A percentile compares a stretch with the other conserved stretches of the same genome.
Evolutionary conservation across 352 stramenopile genomes (phyloP).

Genomic region (Plasmopara viticola): DNA sequence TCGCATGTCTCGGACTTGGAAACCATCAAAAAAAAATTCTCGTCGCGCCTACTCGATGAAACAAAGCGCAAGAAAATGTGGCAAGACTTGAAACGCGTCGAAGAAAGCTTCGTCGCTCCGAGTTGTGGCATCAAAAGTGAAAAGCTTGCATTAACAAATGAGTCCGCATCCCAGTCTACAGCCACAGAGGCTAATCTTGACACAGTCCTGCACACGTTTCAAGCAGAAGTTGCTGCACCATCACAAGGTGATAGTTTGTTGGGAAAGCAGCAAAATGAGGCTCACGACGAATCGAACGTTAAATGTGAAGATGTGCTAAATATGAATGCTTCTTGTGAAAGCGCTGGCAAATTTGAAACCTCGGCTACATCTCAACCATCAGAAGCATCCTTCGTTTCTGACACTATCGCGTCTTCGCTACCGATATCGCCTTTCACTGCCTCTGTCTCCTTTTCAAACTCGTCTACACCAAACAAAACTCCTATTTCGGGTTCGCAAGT

Average conservation of each 20-base stretch:
- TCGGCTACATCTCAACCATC: slow-evolving; percentile 12
- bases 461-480: neutral
- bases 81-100: slow-evolving; percentile 61
- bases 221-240: slow-evolving; percentile 17
- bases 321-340: slow-evolving; percentile 7
- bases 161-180: slow-evolving; percentile 16
- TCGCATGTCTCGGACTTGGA: slow-evolving; percentile 43
- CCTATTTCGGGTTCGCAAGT: slow-evolving; percentile 24
- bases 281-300: slow-evolving; percentile 11
- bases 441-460: too few species aligned
- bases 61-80: slow-evolving; percentile 72
- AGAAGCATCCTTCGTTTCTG: slow-evolving; percentile 3
- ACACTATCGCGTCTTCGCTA: neutral
- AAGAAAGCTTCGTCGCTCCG: slow-evolving; percentile 37
- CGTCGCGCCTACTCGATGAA: slow-evolving; percentile 54
- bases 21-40: slow-evolving; percentile 25
- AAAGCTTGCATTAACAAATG: slow-evolving; percentile 9
- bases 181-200: slow-evolving; percentile 24
- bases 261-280: slow-evolving; percentile 16
- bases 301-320: slow-evolving; percentile 4
- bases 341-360: slow-evolving; percentile 4
- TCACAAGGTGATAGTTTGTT: slow-evolving; percentile 4
- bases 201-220: slow-evolving; percentile 24
- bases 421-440: neutral
- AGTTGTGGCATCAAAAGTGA: slow-evolving; percentile 9